Evolutionary conservation across 1,284 basidiomycete genomes (phyloP).

Genomic region (Cryptococcus sp.): DNA sequence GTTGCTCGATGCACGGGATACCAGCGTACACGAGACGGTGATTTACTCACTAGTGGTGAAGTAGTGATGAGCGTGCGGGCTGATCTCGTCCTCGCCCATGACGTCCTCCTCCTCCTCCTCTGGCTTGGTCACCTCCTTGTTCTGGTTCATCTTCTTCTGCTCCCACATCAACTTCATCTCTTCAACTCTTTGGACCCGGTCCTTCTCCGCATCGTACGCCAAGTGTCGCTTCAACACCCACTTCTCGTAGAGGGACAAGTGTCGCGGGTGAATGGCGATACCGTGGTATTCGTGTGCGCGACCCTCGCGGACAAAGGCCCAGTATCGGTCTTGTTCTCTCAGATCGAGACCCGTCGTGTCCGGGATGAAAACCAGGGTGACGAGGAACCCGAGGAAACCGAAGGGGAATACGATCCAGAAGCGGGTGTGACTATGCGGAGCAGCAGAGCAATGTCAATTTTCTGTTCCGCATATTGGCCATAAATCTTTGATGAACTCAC

Average conservation of each 20-base stretch:
- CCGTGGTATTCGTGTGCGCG: slow-evolving; percentile 58
- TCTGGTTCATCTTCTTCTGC: slow-evolving; percentile 29
- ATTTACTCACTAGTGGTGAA: slow-evolving; percentile 24
- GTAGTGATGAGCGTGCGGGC: slow-evolving; percentile 23
- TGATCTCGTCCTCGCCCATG: slow-evolving; percentile 28
- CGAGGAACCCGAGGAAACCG: slow-evolving; percentile 56
- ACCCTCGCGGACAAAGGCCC: slow-evolving; percentile 58
- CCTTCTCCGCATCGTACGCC: slow-evolving; percentile 58
- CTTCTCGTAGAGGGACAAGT: slow-evolving; percentile 57
- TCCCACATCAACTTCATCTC: slow-evolving; percentile 57
- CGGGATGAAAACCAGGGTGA: slow-evolving; percentile 57
- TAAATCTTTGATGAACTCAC: slow-evolving; percentile 2
- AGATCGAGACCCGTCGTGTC: slow-evolving; percentile 61
- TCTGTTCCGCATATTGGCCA: not conserved
- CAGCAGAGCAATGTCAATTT: slow-evolving; percentile 6
- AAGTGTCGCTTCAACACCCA: slow-evolving; percentile 57
- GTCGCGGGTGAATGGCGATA: slow-evolving; percentile 59
- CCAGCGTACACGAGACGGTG: not conserved
- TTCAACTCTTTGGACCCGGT: slow-evolving; percentile 55
- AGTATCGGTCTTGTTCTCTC: slow-evolving; percentile 61
- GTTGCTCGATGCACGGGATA: not conserved
- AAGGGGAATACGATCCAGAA: slow-evolving; percentile 61
- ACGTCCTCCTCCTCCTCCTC: slow-evolving; percentile 35
- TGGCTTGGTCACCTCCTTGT: slow-evolving; percentile 25
- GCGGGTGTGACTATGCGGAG: slow-evolving; percentile 46